Evolutionary conservation across 305 asterid genomes (phyloP), one percentile per base, ranked within the genome.

Genomic region (Fraxinus baroniana): DNA sequence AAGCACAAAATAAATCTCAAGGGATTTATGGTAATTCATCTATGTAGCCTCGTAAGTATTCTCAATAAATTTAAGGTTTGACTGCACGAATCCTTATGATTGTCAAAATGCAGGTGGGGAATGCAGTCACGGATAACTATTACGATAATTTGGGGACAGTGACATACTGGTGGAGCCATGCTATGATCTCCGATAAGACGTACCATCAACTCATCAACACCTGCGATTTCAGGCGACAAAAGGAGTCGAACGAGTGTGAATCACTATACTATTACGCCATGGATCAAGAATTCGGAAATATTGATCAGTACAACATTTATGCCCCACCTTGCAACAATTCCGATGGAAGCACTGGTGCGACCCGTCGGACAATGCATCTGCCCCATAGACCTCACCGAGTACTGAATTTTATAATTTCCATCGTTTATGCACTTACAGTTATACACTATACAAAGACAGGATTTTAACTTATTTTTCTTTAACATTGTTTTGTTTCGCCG

Each of bases 81-180:
- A 26, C 18, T 1, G 12, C 32, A 41, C 32, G 17, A 1, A 15
- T 75, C 44, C 33, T 62, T 46, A 41, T 52, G 9, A n/a, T 35
- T 4, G n/a, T 8, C 12, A 3, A 64, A 82, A 39, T 82, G 80
- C 82, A 95, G 98, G 98, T 95, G 81, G 99, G 99, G 13, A 95
- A 95, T 81, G 97, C 99, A 0, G 99, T 94, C 80, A 95, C 97
- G 26, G 99, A 95, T 85, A 94, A 90, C 81, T 89, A 95, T 86
- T 90, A 94, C 78, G 99, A 95, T 91, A 94, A 93, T 89, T 85
- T 94, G 20, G 99, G 99, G 39, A 95, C 98, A 20, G 99, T 95
- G 87, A 89, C 89, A 78, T 95, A 90, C 84, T 95, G 98, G 99
- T 95, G 99, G 99, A 95, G 97, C 91, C 99, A 95, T 80, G 98